phyloP scores from a whole-genome alignment of 2,329 filamentous ascomycete genomes.

The Emmonsia crescens region DNA sequence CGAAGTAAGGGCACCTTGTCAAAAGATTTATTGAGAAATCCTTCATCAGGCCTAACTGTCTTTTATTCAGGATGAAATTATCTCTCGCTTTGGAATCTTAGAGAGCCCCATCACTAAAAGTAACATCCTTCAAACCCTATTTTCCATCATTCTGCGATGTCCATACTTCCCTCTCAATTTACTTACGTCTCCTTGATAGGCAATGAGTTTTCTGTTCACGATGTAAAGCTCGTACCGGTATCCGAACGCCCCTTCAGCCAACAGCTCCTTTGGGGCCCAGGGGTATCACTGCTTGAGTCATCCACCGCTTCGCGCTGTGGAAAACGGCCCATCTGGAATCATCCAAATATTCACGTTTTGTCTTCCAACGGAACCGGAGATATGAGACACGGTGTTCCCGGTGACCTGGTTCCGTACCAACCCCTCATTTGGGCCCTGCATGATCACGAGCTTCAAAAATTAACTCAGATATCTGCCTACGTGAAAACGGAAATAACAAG shows the following conservation, averaged over 20 bases:
- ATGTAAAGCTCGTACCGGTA: not conserved
- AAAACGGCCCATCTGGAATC: not conserved
- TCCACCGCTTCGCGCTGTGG: not conserved
- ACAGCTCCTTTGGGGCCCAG: not conserved
- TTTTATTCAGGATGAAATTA: conserved; percentile 2
- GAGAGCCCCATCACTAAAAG: not conserved
- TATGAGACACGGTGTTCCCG: not conserved
- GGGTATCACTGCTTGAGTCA: not conserved
- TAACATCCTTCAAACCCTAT: not conserved
- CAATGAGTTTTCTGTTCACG: not conserved
- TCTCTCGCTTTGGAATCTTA: conserved; percentile 4
- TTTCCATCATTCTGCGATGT: not conserved
- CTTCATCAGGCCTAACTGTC: not conserved
- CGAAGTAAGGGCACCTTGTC: not conserved
- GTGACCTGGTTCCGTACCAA: not conserved
- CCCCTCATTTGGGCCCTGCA: not conserved
- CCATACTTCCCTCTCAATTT: not conserved
- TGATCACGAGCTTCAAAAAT: not conserved
- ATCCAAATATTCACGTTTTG: not conserved
- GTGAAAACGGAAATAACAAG: not conserved
- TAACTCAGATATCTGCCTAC: conserved; percentile 1
- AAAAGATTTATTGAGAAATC: not conserved
- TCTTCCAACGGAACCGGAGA: not conserved
- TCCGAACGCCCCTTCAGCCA: not conserved
- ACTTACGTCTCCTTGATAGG: not conserved